phyloP scores from a whole-genome alignment of 2,329 filamentous ascomycete genomes.

The Hypoxylon sp. region DNA sequence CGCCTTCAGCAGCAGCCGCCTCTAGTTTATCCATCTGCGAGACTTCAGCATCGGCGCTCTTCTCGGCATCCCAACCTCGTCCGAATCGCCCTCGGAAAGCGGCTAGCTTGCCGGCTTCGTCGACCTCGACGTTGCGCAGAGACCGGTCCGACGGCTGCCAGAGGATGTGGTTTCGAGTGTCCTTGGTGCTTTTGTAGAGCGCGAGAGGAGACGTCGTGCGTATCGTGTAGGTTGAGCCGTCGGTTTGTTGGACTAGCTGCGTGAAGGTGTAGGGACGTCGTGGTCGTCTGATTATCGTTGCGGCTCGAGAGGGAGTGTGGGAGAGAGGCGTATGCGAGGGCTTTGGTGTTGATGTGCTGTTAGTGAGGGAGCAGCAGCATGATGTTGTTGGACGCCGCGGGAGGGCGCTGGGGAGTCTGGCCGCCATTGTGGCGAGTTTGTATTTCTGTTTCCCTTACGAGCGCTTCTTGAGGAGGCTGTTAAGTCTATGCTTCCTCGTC shows the following conservation, averaged over 20 bases:
- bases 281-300: slow-evolving; percentile 88
- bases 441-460: not conserved
- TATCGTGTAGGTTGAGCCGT: slow-evolving; percentile 87
- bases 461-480: not conserved
- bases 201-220: slow-evolving; percentile 81
- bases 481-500: slow-evolving; percentile 4
- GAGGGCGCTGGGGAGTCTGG: slow-evolving; percentile 54
- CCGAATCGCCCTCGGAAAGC: slow-evolving; percentile 91
- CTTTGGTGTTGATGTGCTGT: slow-evolving; percentile 21
- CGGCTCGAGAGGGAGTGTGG: slow-evolving; percentile 78
- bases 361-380: slow-evolving; percentile 8
- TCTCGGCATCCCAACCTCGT: slow-evolving; percentile 78
- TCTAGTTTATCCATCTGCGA: slow-evolving; percentile 50
- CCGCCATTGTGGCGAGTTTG: slow-evolving; percentile 50
- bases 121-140: slow-evolving; percentile 89
- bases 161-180: slow-evolving; percentile 88
- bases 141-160: slow-evolving; percentile 92
- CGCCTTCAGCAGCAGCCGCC: slow-evolving; percentile 34
- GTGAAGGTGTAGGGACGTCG: slow-evolving; percentile 96
- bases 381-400: slow-evolving; percentile 50
- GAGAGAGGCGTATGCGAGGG: slow-evolving; percentile 50
- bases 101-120: slow-evolving; percentile 91
- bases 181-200: slow-evolving; percentile 76
- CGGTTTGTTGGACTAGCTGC: slow-evolving; percentile 92
- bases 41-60: slow-evolving; percentile 52